Percentiles rank a stretch among this genome's conserved stretches.
These are phyloP conservation scores for Nigrospora oryzae DNA, from an alignment of 2,329 filamentous ascomycete species.

Conservation along the genomic window DNA sequence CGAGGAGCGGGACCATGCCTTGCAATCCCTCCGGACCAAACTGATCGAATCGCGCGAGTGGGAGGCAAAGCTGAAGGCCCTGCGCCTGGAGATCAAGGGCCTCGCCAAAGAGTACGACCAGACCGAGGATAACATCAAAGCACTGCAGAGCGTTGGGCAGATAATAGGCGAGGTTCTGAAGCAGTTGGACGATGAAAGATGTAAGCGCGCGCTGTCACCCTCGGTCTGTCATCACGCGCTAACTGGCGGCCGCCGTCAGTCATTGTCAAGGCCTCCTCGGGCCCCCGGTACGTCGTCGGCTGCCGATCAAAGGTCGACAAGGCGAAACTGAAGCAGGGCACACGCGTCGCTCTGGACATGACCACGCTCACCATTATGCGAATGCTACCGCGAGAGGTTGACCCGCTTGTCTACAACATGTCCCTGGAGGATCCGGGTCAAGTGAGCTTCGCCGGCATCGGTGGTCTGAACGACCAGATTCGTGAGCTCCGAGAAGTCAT, in stretches of 20 bases:
- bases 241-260: constrained; percentile 42
- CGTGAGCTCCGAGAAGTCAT: constrained; percentile 96
- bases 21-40: constrained; percentile 71
- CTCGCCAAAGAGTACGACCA: constrained; percentile 91
- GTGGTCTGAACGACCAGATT: constrained; percentile 96
- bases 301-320: constrained; percentile 99
- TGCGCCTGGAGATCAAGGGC: constrained; percentile 93
- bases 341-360: constrained; percentile 96
- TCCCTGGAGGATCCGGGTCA: constrained; percentile 96
- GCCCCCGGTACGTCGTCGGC: constrained; percentile 94
- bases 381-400: constrained; percentile 97
- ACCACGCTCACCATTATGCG: constrained; percentile 99
- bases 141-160: constrained; percentile 95
- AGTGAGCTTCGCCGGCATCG: constrained; percentile 95
- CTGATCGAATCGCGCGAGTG: constrained; percentile 94
- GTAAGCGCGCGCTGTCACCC: constrained; percentile 43
- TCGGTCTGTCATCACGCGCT: background rate
- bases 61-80: constrained; percentile 93
- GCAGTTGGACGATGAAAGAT: constrained; percentile 97
- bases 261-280: constrained; percentile 96
- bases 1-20: constrained; percentile 58
- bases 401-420: constrained; percentile 99
- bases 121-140: constrained; percentile 99
- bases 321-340: constrained; percentile 94
- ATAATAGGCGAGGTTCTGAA: constrained; percentile 99